phyloP scores from a whole-genome alignment of 2,329 filamentous ascomycete genomes.

The Alternaria ventricosa region DNA sequence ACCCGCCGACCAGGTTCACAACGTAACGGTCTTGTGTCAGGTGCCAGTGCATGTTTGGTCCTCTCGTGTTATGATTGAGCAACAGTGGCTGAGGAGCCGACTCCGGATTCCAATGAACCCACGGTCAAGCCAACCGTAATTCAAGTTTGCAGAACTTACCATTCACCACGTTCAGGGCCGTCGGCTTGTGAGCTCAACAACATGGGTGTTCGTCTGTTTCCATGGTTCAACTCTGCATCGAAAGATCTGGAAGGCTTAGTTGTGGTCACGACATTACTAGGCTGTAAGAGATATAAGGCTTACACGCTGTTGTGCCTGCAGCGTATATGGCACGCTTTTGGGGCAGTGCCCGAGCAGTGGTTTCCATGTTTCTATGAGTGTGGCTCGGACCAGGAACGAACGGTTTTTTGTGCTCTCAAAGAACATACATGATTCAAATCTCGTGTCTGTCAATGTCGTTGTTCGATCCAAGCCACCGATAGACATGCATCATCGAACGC shows the following conservation, averaged over 20 bases:
- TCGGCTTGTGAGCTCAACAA: neutral
- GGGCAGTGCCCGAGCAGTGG: constrained; percentile 8
- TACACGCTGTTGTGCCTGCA: constrained; percentile 28
- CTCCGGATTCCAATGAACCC: constrained; percentile 6
- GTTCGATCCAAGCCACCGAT: constrained; percentile 34
- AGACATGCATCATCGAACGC: constrained; percentile 31
- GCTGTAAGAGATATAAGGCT: constrained; percentile 15
- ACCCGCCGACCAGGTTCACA: constrained; percentile 44
- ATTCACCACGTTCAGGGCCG: neutral
- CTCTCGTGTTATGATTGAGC: constrained; percentile 11
- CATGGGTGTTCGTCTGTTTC: neutral
- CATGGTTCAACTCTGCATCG: constrained; percentile 19
- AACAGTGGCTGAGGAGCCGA: neutral
- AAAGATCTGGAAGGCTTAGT: constrained; percentile 29
- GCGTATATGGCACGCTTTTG: constrained; percentile 10
- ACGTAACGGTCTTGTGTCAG: constrained; percentile 41
- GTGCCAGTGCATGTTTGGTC: constrained; percentile 40
- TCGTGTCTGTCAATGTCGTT: neutral
- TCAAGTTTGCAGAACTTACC: too few species aligned
- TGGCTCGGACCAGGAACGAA: neutral
- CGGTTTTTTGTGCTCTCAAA: neutral
- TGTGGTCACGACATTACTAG: constrained; percentile 27
- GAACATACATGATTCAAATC: neutral
- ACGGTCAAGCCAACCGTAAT: constrained; percentile 2
- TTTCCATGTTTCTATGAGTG: neutral